Conservation (phyloP, 1,284 basidiomycete species). For the Rhodotorula sp. region DNA sequence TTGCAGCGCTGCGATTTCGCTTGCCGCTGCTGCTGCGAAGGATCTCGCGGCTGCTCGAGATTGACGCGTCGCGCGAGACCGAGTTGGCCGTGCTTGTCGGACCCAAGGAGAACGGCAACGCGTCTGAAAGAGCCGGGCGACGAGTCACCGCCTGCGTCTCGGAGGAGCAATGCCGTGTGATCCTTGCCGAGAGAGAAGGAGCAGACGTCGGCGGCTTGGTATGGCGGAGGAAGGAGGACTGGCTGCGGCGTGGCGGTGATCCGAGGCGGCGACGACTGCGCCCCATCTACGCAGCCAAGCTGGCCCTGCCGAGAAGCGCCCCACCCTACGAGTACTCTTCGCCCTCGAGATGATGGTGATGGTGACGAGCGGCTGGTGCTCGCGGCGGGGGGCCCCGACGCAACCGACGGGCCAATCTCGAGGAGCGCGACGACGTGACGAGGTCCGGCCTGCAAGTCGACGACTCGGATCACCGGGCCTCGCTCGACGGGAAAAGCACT, state of each 20-base stretch:
- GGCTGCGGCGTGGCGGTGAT: slow-evolving; percentile 46
- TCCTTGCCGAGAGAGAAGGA: slow-evolving; percentile 33
- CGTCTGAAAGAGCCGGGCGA: background rate
- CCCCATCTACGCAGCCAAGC: slow-evolving; percentile 53
- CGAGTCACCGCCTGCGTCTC: background rate
- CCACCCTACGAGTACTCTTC: slow-evolving; percentile 64
- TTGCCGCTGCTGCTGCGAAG: background rate
- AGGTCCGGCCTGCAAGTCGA: slow-evolving; percentile 61
- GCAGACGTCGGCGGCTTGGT: background rate
- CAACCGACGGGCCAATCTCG: background rate
- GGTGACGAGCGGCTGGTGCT: background rate
- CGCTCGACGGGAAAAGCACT: slow-evolving; percentile 23
- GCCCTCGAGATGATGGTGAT: background rate
- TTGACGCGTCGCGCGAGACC: slow-evolving; percentile 41
- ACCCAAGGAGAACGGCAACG: slow-evolving; percentile 43
- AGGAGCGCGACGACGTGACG: slow-evolving; percentile 65
- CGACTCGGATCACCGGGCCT: slow-evolving; percentile 32
- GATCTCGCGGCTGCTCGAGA: background rate
- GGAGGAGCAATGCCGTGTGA: slow-evolving; percentile 32
- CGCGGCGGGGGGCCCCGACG: too few species aligned
- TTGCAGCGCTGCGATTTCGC: background rate
- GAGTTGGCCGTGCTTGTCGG: slow-evolving; percentile 68
- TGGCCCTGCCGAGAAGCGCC: slow-evolving; percentile 78
- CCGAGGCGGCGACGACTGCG: background rate
- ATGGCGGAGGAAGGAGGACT: slow-evolving; percentile 44